Conservation (phyloP, 1,284 basidiomycete genomes). For the Tilletia walkeri region DNA sequence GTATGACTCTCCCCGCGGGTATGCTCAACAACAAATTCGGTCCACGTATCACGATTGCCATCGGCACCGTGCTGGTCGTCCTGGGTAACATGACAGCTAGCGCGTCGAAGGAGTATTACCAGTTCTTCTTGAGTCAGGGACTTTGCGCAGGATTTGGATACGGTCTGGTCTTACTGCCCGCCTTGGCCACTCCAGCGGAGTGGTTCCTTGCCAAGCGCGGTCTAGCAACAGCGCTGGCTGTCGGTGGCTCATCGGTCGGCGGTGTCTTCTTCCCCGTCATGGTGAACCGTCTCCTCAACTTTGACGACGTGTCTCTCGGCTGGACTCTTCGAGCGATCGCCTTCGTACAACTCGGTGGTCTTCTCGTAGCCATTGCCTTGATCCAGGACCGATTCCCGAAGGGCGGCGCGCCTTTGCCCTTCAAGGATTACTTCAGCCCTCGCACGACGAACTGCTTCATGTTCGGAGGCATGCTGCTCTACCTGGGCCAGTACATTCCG, state of each 20-base stretch:
- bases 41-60: neutral
- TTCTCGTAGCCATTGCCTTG: conserved; percentile 3
- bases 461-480: conserved; percentile 11
- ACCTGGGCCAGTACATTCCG: conserved; percentile 17
- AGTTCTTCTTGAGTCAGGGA: conserved; percentile 16
- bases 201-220: conserved; percentile 20
- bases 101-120: conserved; percentile 6
- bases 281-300: conserved; percentile 23
- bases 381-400: conserved; percentile 15
- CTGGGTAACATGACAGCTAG: conserved; percentile 15
- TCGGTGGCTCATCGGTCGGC: conserved; percentile 21
- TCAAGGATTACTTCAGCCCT: conserved; percentile 3
- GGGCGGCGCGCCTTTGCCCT: neutral
- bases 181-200: conserved; percentile 7
- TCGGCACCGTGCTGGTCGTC: conserved; percentile 16
- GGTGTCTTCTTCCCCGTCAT: conserved; percentile 23
- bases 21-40: conserved; percentile 10
- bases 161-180: conserved; percentile 7
- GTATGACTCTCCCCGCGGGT: conserved; percentile 11
- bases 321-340: conserved; percentile 20
- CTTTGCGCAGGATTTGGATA: conserved; percentile 15
- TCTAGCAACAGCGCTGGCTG: conserved; percentile 23
- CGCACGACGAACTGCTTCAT: conserved; percentile 4
- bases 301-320: conserved; percentile 14
- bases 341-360: conserved; percentile 21